These are phyloP conservation scores for Fusarium dimerum DNA, from an alignment of 2,329 filamentous ascomycete genomes.

Conservation along the genomic window DNA sequence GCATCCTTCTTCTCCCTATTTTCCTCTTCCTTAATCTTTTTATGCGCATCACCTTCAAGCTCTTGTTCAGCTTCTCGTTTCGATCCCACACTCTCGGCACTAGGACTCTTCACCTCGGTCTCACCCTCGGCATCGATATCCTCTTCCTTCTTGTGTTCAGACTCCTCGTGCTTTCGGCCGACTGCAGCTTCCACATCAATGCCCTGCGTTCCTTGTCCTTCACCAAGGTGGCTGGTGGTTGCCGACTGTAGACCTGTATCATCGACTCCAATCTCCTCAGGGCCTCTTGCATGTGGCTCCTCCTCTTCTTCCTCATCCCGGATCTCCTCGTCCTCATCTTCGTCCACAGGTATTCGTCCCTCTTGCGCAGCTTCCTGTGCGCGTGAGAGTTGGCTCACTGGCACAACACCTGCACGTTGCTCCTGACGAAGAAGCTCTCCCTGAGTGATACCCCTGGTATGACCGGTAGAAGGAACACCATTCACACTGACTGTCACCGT, in stretches of 20 bases:
- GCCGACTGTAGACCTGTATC: conserved; percentile 77
- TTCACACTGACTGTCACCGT: conserved; percentile 78
- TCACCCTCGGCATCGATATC: conserved; percentile 24
- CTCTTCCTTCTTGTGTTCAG: conserved; percentile 19
- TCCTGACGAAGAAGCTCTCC: conserved; percentile 85
- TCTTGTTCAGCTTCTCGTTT: conserved; percentile 59
- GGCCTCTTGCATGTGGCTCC: conserved; percentile 80
- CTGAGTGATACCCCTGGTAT: conserved; percentile 67
- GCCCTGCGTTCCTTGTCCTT: conserved; percentile 50
- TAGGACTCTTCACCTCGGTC: conserved; percentile 32
- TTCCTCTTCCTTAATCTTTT: conserved; percentile 53
- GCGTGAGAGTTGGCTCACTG: conserved; percentile 60
- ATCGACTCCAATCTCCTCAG: conserved; percentile 79
- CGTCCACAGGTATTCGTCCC: conserved; percentile 28
- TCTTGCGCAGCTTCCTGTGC: conserved; percentile 36
- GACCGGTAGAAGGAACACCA: conserved; percentile 58
- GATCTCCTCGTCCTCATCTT: conserved; percentile 32
- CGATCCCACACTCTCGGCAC: conserved; percentile 39
- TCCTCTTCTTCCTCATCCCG: conserved; percentile 52
- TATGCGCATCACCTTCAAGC: conserved; percentile 41
- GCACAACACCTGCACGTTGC: conserved; percentile 78
- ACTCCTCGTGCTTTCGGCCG: conserved; percentile 48
- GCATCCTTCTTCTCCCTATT: conserved; percentile 25
- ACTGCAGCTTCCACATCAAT: conserved; percentile 65
- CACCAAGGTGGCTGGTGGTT: conserved; percentile 41